Conservation (phyloP, 371 early-diverging fungal genomes). For the Circinella minor region DNA sequence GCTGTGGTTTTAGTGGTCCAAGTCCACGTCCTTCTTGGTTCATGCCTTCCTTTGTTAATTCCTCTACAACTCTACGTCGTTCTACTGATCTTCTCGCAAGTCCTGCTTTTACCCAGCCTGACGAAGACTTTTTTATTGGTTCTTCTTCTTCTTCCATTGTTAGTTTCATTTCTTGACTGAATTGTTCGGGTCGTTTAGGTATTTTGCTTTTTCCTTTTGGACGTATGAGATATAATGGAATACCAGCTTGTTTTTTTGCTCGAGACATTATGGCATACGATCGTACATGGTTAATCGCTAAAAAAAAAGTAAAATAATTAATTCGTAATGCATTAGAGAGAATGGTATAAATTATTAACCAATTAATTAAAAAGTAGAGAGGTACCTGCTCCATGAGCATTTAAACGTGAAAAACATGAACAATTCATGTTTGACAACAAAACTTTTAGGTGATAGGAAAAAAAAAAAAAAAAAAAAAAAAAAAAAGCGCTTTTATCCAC, state of each 20-base stretch:
- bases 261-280: conserved; percentile 28
- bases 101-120: conserved; percentile 6
- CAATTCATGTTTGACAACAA: neutral
- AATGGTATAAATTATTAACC: neutral
- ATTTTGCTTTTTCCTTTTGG: conserved; percentile 3
- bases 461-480: too few relatives aligned
- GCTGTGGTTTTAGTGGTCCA: neutral
- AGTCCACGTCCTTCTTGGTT: neutral
- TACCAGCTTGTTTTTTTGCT: conserved; percentile 26
- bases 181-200: neutral
- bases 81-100: neutral
- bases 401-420: neutral
- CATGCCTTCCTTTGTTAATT: neutral
- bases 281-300: conserved; percentile 11
- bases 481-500: too few relatives aligned
- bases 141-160: neutral
- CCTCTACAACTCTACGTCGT: neutral
- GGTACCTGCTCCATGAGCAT: neutral
- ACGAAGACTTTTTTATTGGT: neutral
- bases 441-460: too few relatives aligned
- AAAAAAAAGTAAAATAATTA: too few relatives aligned
- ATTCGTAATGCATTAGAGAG: neutral
- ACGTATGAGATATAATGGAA: conserved; percentile 18
- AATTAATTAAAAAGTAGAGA: neutral
- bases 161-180: neutral